Evolutionary conservation across 2,329 filamentous ascomycete genomes (phyloP).

Genomic region (Gaeumannomyces tritici): DNA sequence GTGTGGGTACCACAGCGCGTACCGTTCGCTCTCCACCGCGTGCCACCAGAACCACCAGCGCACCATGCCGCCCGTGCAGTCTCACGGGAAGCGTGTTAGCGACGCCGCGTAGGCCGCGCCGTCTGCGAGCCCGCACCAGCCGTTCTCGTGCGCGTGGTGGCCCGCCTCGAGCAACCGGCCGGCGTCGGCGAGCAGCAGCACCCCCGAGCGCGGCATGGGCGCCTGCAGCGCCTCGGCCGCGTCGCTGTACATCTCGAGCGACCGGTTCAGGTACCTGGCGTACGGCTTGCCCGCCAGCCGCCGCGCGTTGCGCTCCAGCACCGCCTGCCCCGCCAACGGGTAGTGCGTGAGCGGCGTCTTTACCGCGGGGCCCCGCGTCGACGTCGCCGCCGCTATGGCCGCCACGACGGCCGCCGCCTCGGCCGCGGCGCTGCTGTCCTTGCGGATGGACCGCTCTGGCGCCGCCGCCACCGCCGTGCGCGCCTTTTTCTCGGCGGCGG

Average conservation of each 20-base stretch:
- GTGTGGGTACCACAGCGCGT: constrained; percentile 10
- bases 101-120: constrained; percentile 10
- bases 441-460: too few relatives aligned
- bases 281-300: constrained; percentile 8
- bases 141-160: constrained; percentile 8
- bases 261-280: constrained; percentile 5
- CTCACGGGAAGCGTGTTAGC: constrained; percentile 6
- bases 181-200: constrained; percentile 5
- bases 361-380: background rate
- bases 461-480: background rate
- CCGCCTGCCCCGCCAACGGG: constrained; percentile 6
- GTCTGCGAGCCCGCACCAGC: constrained; percentile 8
- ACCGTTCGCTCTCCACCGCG: constrained; percentile 9
- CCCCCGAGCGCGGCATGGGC: constrained; percentile 5
- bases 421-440: background rate
- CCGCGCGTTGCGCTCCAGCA: constrained; percentile 3
- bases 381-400: background rate
- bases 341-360: constrained; percentile 8
- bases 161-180: constrained; percentile 7
- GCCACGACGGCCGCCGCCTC: background rate
- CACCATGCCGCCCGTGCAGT: constrained; percentile 9
- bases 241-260: constrained; percentile 8
- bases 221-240: constrained; percentile 5
- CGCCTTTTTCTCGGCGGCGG: background rate
- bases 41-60: constrained; percentile 14